Evolutionary conservation across 2,329 filamentous ascomycete genomes (phyloP), one percentile per base, ranked within the genome.

Genomic region (Cladophialophora carrionii): DNA sequence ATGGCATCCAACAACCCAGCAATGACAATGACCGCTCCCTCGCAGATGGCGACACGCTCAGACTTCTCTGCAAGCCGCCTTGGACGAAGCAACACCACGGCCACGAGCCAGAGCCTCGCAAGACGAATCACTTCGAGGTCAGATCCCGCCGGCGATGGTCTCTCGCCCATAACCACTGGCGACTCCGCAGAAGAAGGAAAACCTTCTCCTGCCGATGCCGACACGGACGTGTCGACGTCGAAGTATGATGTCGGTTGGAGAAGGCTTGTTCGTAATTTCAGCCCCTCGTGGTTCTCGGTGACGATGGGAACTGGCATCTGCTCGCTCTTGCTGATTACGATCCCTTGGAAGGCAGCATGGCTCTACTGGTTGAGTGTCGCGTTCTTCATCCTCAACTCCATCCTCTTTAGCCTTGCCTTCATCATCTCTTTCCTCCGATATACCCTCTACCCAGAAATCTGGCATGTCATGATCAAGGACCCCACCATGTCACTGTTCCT

Each of bases 261-360:
- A 20, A 68, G 71, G 52, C 67, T 78, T 8, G 74, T 78, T n/a
- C 74, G 75, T 20, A 76, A 78, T 57, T 78, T 78, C 57, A 77
- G 76, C 0, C 77, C 77, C 7, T 90, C 74, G 9, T 81, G 85
- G 85, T 87, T 87, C 72, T 78, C 82, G 2, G 81, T 83, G 34
- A 86, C 81, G 51, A 87, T 90, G 87, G 88, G 88, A 31, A 90
- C 88, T 0, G 88, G 88, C 22, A 85, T 90, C 46, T 84, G 88
- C 8, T 84, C 85, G 1, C 82, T 89, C 46, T 78, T 90, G 22
- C 79, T 90, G 20, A 79, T 85, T 68, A 82, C 83, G 20, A 80
- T 90, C 10, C 88, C 88, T 0, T 90, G 86, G 74, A 82, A 87
- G 66, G 80, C 80, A 1, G 63, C 69, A 8, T 88, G 84, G 81